phyloP scores from a whole-genome alignment of 345 rosid genomes.

The Reutealis trisperma region DNA sequence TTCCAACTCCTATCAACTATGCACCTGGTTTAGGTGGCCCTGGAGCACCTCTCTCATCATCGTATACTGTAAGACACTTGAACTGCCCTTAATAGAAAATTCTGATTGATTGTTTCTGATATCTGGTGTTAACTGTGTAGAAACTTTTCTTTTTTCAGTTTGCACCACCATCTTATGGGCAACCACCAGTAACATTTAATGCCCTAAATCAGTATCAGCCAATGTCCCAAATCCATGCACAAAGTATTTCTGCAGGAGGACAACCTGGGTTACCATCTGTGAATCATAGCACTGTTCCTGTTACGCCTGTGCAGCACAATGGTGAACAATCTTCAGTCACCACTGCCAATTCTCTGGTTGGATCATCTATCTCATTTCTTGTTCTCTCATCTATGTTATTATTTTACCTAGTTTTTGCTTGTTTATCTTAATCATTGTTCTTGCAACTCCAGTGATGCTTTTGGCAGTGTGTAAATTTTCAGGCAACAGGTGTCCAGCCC shows the following conservation, averaged over 20 bases:
- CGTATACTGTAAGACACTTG: constrained; percentile 60
- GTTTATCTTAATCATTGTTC: not conserved
- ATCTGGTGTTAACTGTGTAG: constrained; percentile 16
- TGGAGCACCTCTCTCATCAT: constrained; percentile 57
- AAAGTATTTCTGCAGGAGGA: constrained; percentile 50
- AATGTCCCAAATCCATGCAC: constrained; percentile 50
- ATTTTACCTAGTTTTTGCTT: constrained; percentile 4
- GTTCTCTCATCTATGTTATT: not conserved
- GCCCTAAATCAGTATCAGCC: constrained; percentile 53
- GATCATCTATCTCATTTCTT: constrained; percentile 20
- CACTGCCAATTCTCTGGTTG: constrained; percentile 38
- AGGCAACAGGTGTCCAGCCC: constrained; percentile 43
- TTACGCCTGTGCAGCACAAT: constrained; percentile 40
- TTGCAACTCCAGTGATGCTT: not conserved
- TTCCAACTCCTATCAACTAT: constrained; percentile 51
- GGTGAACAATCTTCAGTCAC: constrained; percentile 53
- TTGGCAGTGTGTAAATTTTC: constrained; percentile 27
- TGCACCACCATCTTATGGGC: constrained; percentile 57
- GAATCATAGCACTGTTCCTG: constrained; percentile 42
- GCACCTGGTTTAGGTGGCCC: constrained; percentile 57
- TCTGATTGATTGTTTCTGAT: constrained; percentile 22
- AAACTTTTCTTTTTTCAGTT: constrained; percentile 41
- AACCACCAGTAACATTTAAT: constrained; percentile 42
- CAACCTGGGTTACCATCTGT: constrained; percentile 42
- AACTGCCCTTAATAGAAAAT: constrained; percentile 6